Percentiles rank a stretch among this genome's conserved stretches.
Conservation (phyloP, 345 rosid species). For the Populus alba region DNA sequence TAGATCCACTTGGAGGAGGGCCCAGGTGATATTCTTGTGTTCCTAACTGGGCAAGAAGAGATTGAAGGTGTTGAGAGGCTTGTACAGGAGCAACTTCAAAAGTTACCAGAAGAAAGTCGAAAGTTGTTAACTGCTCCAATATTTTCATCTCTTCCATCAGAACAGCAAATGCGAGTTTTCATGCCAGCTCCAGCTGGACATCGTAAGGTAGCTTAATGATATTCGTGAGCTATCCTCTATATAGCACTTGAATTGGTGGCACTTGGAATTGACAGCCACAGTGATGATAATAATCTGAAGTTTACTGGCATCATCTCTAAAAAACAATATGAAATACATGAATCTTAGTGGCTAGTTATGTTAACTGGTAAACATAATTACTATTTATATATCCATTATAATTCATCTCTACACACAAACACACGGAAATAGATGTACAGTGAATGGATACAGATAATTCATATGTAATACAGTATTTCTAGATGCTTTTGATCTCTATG, state of each 20-base stretch:
- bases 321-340: background rate
- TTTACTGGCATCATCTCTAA: background rate
- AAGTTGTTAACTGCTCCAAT: constrained; percentile 62
- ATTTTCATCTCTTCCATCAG: constrained; percentile 88
- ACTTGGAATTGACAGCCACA: background rate
- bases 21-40: constrained; percentile 89
- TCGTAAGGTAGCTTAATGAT: constrained; percentile 59
- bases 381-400: background rate
- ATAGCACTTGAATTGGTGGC: background rate
- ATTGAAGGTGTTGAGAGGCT: constrained; percentile 81
- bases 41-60: constrained; percentile 96
- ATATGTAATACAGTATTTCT: background rate
- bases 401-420: background rate
- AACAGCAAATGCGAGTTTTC: constrained; percentile 79
- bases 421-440: too few relatives aligned
- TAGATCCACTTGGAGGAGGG: constrained; percentile 80
- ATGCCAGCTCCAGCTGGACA: constrained; percentile 61
- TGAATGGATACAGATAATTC: background rate
- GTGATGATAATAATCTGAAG: background rate
- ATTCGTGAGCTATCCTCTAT: constrained; percentile 9
- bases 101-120: constrained; percentile 56
- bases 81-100: constrained; percentile 56
- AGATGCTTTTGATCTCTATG: background rate
- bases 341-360: background rate
- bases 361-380: background rate